phyloP scores from a whole-genome alignment of 805 yeast genomes.

The Metschnikowia bowlesiae region DNA sequence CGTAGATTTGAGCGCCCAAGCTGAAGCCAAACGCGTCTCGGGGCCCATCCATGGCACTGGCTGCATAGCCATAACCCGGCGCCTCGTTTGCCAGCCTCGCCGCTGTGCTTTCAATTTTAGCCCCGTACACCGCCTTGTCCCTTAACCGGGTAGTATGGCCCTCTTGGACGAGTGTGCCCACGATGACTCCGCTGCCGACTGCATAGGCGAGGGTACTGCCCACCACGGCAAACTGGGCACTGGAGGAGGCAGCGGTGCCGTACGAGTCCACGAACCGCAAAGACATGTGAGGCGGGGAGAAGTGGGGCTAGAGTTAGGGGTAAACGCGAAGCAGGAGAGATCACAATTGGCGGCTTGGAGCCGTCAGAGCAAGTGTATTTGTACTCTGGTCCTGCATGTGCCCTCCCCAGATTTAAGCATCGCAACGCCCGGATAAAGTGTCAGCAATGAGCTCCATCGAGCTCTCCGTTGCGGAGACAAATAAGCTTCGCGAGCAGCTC shows the following conservation, averaged over 20 bases:
- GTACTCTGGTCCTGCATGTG: neutral
- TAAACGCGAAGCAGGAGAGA: neutral
- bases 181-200: conserved; percentile 60
- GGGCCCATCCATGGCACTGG: neutral
- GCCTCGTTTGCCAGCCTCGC: no score
- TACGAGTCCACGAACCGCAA: conserved; percentile 15
- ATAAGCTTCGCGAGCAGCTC: conserved; percentile 44
- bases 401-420: neutral
- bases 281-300: neutral
- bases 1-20: conserved; percentile 9
- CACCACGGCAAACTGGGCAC: conserved; percentile 38
- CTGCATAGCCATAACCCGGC: no score
- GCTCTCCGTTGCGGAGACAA: conserved; percentile 51
- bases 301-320: neutral
- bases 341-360: neutral
- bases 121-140: conserved; percentile 50
- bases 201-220: conserved; percentile 46
- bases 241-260: conserved; percentile 46
- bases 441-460: conserved; percentile 10
- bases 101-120: conserved; percentile 23
- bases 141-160: conserved; percentile 12
- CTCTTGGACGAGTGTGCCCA: conserved; percentile 27
- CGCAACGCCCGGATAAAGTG: neutral
- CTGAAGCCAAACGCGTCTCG: conserved; percentile 37
- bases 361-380: neutral